phyloP scores from a whole-genome alignment of 2,329 filamentous ascomycete genomes.

The Grosmannia clavigera region DNA sequence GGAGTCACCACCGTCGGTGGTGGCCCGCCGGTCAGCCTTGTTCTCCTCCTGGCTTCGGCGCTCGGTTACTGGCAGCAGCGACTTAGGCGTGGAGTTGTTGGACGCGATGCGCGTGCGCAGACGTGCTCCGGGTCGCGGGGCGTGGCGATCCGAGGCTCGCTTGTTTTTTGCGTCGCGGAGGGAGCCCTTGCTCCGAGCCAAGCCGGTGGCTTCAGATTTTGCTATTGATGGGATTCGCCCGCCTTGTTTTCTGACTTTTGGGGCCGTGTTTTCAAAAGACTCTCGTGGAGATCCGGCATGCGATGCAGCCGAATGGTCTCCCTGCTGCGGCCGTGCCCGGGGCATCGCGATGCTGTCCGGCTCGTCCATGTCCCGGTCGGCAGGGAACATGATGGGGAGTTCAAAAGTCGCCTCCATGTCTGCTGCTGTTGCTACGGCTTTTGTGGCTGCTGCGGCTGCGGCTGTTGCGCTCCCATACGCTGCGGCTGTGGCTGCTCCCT shows the following conservation, averaged over 20 bases:
- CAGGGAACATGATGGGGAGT: slow-evolving; percentile 11
- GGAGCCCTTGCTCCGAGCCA: slow-evolving; percentile 1
- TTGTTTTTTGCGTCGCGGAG: slow-evolving; percentile 9
- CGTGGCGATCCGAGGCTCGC: slow-evolving; percentile 8
- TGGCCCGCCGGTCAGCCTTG: slow-evolving; percentile 17
- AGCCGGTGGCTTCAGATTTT: background rate
- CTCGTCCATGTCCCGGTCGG: slow-evolving; percentile 2
- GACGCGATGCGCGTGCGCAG: slow-evolving; percentile 17
- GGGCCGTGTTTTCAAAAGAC: background rate
- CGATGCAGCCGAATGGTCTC: background rate
- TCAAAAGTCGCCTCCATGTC: slow-evolving; percentile 15
- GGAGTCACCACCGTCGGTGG: slow-evolving; percentile 38
- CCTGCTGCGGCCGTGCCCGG: background rate
- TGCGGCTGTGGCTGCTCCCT: slow-evolving; percentile 2
- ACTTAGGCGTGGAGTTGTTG: slow-evolving; percentile 18
- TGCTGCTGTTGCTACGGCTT: background rate
- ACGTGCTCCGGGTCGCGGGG: slow-evolving; percentile 11
- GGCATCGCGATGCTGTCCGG: slow-evolving; percentile 1
- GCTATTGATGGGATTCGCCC: background rate
- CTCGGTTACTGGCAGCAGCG: slow-evolving; percentile 34
- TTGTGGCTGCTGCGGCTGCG: background rate
- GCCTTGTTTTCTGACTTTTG: background rate
- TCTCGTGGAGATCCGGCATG: background rate
- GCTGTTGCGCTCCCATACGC: background rate
- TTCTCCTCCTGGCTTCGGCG: slow-evolving; percentile 30